Evolutionary conservation across 2,329 filamentous ascomycete species (phyloP).

Genomic region (Alternaria brassicicola): DNA sequence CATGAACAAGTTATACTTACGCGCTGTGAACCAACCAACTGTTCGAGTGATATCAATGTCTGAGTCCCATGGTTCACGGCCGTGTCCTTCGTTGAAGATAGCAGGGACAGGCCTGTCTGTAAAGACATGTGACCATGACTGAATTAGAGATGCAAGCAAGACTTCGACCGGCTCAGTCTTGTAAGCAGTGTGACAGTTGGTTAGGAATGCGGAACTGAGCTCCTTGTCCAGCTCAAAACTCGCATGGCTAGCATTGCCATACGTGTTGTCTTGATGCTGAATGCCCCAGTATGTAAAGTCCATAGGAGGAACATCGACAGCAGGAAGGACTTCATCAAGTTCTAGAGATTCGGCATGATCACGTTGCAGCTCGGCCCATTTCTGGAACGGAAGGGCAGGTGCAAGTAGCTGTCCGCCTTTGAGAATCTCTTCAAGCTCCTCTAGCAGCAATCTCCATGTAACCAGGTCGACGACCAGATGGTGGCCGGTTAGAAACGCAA

Average conservation of each 20-base stretch:
- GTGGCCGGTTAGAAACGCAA: constrained; percentile 45
- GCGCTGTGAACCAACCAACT: constrained; percentile 66
- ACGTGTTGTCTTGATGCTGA: constrained; percentile 42
- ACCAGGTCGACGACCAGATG: constrained; percentile 54
- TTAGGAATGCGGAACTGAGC: constrained; percentile 35
- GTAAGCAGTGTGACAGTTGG: constrained; percentile 52
- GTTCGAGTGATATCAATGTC: constrained; percentile 62
- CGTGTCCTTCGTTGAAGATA: constrained; percentile 54
- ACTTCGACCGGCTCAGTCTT: constrained; percentile 62
- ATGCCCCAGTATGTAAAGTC: constrained; percentile 52
- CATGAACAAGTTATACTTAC: constrained; percentile 34
- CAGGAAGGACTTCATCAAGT: constrained; percentile 34
- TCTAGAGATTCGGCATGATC: constrained; percentile 40
- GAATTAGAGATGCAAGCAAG: constrained; percentile 61
- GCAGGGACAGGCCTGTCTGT: constrained; percentile 59
- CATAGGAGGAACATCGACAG: constrained; percentile 37
- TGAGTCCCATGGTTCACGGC: constrained; percentile 48
- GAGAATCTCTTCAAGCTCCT: constrained; percentile 53
- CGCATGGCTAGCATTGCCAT: constrained; percentile 45
- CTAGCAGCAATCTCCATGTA: constrained; percentile 54
- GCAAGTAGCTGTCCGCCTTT: constrained; percentile 41
- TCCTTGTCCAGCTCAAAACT: constrained; percentile 40
- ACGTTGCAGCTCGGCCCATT: constrained; percentile 48
- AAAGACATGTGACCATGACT: constrained; percentile 63
- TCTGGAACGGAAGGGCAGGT: constrained; percentile 44